Conservation (phyloP, 2,329 filamentous ascomycete species). For the Colletotrichum cuscutae region DNA sequence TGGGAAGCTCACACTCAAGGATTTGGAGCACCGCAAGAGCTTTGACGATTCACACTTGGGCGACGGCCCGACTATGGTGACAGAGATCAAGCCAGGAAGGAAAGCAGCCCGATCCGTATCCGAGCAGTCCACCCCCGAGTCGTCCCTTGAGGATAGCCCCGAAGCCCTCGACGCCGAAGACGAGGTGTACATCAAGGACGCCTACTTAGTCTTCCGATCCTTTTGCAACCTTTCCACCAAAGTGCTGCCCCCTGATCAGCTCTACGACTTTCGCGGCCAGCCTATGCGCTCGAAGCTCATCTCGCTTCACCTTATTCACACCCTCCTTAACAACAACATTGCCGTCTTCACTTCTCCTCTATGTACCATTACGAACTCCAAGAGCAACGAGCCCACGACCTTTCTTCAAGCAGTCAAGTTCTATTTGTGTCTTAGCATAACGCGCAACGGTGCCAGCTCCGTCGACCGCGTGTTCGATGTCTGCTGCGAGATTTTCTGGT, state of each 20-base stretch:
- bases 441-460: constrained; percentile 93
- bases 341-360: constrained; percentile 89
- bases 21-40: constrained; percentile 74
- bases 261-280: constrained; percentile 91
- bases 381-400: constrained; percentile 85
- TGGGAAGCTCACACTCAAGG: constrained; percentile 73
- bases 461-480: constrained; percentile 94
- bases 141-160: constrained; percentile 63
- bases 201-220: constrained; percentile 95
- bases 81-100: constrained; percentile 63
- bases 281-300: constrained; percentile 98
- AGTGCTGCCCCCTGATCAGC: constrained; percentile 85
- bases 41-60: constrained; percentile 75
- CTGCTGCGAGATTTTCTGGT: constrained; percentile 96
- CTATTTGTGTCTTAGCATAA: constrained; percentile 94
- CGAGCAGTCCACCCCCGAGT: constrained; percentile 66
- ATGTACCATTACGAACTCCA: constrained; percentile 92
- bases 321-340: constrained; percentile 93
- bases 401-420: constrained; percentile 97
- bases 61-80: constrained; percentile 75
- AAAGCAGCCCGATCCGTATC: constrained; percentile 59
- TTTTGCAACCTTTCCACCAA: constrained; percentile 99
- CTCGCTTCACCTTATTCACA: constrained; percentile 94
- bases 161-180: constrained; percentile 80
- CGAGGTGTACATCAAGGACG: constrained; percentile 96